Evolutionary conservation across 192 early-diverging fungal species (phyloP).

Genomic region (Umbelopsis isabellina): DNA sequence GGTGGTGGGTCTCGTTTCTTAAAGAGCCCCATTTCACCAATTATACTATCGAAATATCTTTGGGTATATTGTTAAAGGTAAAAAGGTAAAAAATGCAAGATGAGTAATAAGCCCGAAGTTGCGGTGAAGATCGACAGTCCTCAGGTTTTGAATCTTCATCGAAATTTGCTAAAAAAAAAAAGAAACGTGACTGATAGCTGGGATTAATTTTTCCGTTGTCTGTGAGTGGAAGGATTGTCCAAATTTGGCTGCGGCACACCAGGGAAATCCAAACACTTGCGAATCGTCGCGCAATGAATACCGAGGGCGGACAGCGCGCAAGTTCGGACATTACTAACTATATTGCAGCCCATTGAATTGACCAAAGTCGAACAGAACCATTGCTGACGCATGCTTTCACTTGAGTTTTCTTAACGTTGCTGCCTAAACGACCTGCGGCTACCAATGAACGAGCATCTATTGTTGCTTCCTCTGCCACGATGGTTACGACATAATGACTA

Average conservation of each 20-base stretch:
- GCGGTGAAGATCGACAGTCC: neutral
- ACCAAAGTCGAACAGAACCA: conserved; percentile 3
- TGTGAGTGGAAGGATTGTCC: conserved; percentile 5
- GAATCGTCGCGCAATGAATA: neutral
- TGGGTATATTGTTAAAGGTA: neutral
- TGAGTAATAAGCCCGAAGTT: neutral
- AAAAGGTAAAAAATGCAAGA: neutral
- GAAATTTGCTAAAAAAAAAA: neutral
- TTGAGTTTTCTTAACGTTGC: conserved; percentile 69
- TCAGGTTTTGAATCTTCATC: neutral
- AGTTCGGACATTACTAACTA: conserved; percentile 6
- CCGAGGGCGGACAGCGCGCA: conserved; percentile 17
- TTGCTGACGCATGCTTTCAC: conserved; percentile 13
- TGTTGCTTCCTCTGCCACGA: conserved; percentile 37
- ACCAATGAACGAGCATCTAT: conserved; percentile 51
- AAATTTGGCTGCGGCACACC: neutral
- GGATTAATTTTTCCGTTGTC: conserved; percentile 10
- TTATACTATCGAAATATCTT: neutral
- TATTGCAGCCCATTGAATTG: conserved; percentile 2
- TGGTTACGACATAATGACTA: conserved; percentile 63
- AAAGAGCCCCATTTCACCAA: neutral
- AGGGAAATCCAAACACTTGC: neutral
- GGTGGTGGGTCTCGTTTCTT: conserved; percentile 14
- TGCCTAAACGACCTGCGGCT: conserved; percentile 64
- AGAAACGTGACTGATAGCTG: conserved; percentile 3